Base-by-base conservation (phyloP, 495 filamentous ascomycete genomes). In the Margaritispora aquatica region DNA sequence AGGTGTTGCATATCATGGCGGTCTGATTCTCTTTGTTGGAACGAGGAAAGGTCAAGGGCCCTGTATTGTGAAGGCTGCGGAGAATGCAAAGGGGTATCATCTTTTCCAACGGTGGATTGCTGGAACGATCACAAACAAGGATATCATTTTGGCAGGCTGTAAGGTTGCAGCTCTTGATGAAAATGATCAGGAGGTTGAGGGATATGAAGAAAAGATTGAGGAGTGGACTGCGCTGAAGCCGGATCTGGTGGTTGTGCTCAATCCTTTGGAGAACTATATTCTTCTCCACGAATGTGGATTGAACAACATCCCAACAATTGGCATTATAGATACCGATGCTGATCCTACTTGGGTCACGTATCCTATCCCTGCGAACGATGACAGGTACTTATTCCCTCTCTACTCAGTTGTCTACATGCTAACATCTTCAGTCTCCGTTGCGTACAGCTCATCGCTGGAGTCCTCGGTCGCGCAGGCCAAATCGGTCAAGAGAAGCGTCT, bases 331-430 rank as follows among this genome's bases (percentile, higher is more conserved):
- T 75, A 97, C 94, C 0, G 87, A 99, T 73, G 84, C 88, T 5
- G 84, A 99, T 73, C 90, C 94, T 2, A 90, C 89, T 1, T 90
- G 89, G 78, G 90, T 97, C 27, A 99, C 94, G 7, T 99, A 99
- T 71, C 89, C 90, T 2, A 96, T 99, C 63, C 94, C 94, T 4
- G 88, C 90, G 20, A 99, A 99, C 69, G 94, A 99, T 67, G 94
- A 99, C 73, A 88, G 85, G 85, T 88, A 67, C 67, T 78, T 70
- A 31, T 36, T 10, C 23, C 55, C 44, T 19, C 53, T 17, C 23
- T 41, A 38, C n/a, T 41, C 21, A 5, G 13, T 34, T 2, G 13
- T 26, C 19, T 8, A 22, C 48, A 31, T 49, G 44, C 24, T 38
- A 29, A 20, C 24, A 24, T 17, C 4, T 41, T 5, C 21, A 41